Conservation (phyloP, 179 eudicot species). For the Beta lomatogona region DNA sequence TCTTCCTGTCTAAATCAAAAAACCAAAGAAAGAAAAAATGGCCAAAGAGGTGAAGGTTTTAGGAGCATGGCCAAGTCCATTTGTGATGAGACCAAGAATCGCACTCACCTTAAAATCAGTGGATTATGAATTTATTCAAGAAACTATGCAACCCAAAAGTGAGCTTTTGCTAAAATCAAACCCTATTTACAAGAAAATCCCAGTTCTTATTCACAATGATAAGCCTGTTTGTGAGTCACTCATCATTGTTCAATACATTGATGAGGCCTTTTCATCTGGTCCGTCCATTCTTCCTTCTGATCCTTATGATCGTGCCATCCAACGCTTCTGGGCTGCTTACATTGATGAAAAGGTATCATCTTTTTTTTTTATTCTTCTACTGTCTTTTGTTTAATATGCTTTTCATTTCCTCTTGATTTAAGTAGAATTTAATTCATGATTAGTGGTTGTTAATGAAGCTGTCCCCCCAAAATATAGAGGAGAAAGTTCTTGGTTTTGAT, state of each 20-base stretch:
- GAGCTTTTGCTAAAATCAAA: constrained; percentile 51
- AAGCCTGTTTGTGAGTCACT: constrained; percentile 49
- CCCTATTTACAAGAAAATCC: constrained; percentile 57
- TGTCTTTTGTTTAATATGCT: no score
- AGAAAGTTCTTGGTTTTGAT: no score
- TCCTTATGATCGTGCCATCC: constrained; percentile 53
- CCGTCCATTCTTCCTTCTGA: constrained; percentile 49
- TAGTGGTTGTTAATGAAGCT: no score
- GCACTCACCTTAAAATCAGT: constrained; percentile 44
- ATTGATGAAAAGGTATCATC: constrained; percentile 48
- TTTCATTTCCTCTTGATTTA: no score
- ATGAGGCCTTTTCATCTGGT: constrained; percentile 38
- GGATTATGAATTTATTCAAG: constrained; percentile 39
- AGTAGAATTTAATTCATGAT: no score
- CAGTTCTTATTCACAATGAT: constrained; percentile 47
- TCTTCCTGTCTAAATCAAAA: no score
- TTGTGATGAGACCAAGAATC: constrained; percentile 39
- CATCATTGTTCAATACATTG: constrained; percentile 50
- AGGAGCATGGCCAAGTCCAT: constrained; percentile 49
- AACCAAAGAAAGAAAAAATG: constrained; percentile 12
- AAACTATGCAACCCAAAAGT: constrained; percentile 36
- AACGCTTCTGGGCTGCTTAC: constrained; percentile 59
- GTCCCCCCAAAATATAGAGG: no score
- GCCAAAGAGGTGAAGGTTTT: constrained; percentile 42
- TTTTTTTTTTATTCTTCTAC: no score